Evolutionary conservation across 2,329 filamentous ascomycete species (phyloP).

Genomic region (Alternaria alternata): DNA sequence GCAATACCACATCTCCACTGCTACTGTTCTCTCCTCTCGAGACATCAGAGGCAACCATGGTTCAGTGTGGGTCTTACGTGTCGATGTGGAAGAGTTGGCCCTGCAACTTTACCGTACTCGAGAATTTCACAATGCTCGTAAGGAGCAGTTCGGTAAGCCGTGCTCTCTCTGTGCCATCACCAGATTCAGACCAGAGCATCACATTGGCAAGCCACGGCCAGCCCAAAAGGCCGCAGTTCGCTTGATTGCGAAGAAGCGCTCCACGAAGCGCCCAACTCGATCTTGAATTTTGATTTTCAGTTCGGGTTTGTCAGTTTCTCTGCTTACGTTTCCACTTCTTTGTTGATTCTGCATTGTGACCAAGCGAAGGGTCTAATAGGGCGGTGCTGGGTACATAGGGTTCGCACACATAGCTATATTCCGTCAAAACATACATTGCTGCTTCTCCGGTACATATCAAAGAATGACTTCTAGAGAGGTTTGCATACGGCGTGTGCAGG

Average conservation of each 20-base stretch:
- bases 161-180: constrained; percentile 37
- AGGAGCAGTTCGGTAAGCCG: constrained; percentile 33
- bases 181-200: constrained; percentile 3
- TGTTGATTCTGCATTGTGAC: neutral
- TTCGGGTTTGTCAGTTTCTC: neutral
- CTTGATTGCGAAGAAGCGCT: neutral
- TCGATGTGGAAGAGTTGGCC: constrained; percentile 43
- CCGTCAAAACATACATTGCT: neutral
- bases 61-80: constrained; percentile 37
- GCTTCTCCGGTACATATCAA: neutral
- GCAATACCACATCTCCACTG: constrained; percentile 39
- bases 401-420: neutral
- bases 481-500: neutral
- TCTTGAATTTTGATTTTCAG: neutral
- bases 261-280: neutral
- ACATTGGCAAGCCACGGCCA: neutral
- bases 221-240: constrained; percentile 1
- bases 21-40: constrained; percentile 22
- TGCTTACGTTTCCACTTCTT: neutral
- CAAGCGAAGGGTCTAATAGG: neutral
- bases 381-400: neutral
- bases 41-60: constrained; percentile 25
- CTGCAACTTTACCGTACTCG: constrained; percentile 40
- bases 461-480: neutral
- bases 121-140: constrained; percentile 36